A percentile compares a stretch with the other conserved stretches of the same genome.
These are phyloP conservation scores for Physaria fendleri DNA, from an alignment of 345 rosid genomes.

Conservation along the genomic window DNA sequence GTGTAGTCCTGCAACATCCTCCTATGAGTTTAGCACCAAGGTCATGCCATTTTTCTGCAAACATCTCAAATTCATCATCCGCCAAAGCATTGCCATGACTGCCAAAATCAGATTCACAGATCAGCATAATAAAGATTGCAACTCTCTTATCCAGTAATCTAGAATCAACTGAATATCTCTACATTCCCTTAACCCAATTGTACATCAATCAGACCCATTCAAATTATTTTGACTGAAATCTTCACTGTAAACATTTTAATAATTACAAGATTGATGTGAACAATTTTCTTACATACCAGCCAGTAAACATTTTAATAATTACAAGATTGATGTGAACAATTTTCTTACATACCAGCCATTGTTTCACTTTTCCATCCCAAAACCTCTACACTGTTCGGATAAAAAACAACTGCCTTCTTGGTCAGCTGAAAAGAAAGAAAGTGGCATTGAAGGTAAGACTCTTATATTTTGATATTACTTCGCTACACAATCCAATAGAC, in stretches of 20 bases:
- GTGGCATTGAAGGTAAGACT: neutral
- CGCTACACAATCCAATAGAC: neutral
- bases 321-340: neutral
- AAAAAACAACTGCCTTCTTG: slow-evolving; percentile 57
- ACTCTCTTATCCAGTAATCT: neutral
- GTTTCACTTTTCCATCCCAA: slow-evolving; percentile 87
- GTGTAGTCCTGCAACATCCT: slow-evolving; percentile 84
- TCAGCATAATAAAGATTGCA: neutral
- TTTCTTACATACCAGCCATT: slow-evolving; percentile 68
- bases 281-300: slow-evolving; percentile 50
- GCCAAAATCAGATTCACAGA: neutral
- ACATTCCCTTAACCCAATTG: no score
- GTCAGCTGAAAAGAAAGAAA: slow-evolving; percentile 45
- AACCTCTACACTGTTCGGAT: slow-evolving; percentile 89
- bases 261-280: neutral
- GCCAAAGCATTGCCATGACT: slow-evolving; percentile 85
- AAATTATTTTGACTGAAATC: neutral
- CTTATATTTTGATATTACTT: neutral
- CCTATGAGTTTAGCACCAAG: slow-evolving; percentile 83
- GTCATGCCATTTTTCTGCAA: slow-evolving; percentile 62
- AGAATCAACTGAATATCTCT: neutral
- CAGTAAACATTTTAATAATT: slow-evolving; percentile 16
- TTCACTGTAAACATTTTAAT: neutral
- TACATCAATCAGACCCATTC: neutral
- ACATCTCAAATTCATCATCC: slow-evolving; percentile 58